Evolutionary conservation across 371 early-diverging fungal species (phyloP), one percentile per base, ranked within the genome.

Genomic region (Lichtheimia ramosa): DNA sequence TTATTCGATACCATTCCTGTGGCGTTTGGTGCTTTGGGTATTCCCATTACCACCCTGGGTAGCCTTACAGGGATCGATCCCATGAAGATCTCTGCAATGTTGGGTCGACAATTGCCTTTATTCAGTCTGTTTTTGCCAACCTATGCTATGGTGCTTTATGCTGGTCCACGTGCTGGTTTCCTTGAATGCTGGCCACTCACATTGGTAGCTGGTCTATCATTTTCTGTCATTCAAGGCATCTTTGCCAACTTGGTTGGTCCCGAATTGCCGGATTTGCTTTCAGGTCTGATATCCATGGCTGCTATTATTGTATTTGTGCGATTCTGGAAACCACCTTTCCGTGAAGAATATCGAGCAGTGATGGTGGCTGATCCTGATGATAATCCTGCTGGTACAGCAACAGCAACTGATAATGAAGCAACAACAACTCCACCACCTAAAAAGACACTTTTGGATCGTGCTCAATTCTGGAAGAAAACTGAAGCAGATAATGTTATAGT

Each of bases 41-140:
- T 76, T 56, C 73, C 77, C 3, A 71, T 81, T 3, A 81, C 77
- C n/a, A 81, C 77, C 10, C 43, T 81, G 25, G 75, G 77, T n/a
- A 52, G 68, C 2, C 64, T 81, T 23, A 77, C 81, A 5, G 73
- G 70, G 0, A 52, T 81, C 20, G 64, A 72, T 25, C 74, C 64
- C 0, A 74, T 59, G 63, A 53, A 66, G 0, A 39, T 81, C 15
- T 70, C 76, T 24, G 75, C 77, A 18, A 81, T 81, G 81, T 64
- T 77, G 65, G 81, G 81, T 20, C 73, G 81, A 28, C 75, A 77
- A 34, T 55, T 81, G 3, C 81, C 81, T 39, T 49, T 81, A n/a
- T 42, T 81, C 12, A 71, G 74, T 51, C 51, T 81, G 20, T 71
- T 77, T 24, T 46, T 81, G 27, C 81, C 81, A 21, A 5, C 48